Percentiles rank a stretch among this genome's conserved stretches.
phyloP scores from a whole-genome alignment of 495 filamentous ascomycete genomes.

The Podospora didyma region DNA sequence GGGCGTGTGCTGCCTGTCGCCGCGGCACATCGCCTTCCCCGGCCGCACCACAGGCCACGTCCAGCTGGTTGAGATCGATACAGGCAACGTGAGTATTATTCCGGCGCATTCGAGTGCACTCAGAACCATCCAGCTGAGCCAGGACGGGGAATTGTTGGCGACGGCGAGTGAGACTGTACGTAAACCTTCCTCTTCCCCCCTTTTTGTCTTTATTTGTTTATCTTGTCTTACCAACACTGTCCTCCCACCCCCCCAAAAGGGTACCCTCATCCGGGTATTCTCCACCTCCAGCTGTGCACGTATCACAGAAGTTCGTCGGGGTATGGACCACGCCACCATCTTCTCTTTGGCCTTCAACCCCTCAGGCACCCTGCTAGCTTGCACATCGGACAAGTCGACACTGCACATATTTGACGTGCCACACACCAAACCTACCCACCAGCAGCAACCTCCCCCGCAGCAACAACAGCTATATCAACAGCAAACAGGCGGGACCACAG shows the following conservation, averaged over 20 bases:
- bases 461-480: no score
- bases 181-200: background rate
- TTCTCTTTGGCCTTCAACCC: slow-evolving; percentile 87
- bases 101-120: slow-evolving; percentile 82
- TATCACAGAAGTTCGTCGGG: slow-evolving; percentile 78
- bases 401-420: slow-evolving; percentile 84
- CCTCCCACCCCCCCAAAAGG: slow-evolving; percentile 47
- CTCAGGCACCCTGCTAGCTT: slow-evolving; percentile 70
- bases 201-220: background rate
- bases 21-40: slow-evolving; percentile 73
- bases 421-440: slow-evolving; percentile 31
- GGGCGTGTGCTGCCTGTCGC: slow-evolving; percentile 74
- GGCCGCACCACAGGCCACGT: slow-evolving; percentile 83
- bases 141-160: slow-evolving; percentile 75
- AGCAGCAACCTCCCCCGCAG: slow-evolving; percentile 69
- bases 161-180: slow-evolving; percentile 84
- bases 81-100: slow-evolving; percentile 86
- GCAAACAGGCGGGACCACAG: slow-evolving; percentile 29
- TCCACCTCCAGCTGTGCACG: slow-evolving; percentile 72
- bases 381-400: slow-evolving; percentile 95
- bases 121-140: slow-evolving; percentile 74
- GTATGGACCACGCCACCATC: slow-evolving; percentile 81
- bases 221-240: background rate
- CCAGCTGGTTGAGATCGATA: slow-evolving; percentile 80
- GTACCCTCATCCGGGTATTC: slow-evolving; percentile 84